A percentile compares a stretch with the other conserved stretches of the same genome.
These are phyloP conservation scores for Botrytis fragariae DNA, from an alignment of 2,329 filamentous ascomycete species.

Conservation along the genomic window DNA sequence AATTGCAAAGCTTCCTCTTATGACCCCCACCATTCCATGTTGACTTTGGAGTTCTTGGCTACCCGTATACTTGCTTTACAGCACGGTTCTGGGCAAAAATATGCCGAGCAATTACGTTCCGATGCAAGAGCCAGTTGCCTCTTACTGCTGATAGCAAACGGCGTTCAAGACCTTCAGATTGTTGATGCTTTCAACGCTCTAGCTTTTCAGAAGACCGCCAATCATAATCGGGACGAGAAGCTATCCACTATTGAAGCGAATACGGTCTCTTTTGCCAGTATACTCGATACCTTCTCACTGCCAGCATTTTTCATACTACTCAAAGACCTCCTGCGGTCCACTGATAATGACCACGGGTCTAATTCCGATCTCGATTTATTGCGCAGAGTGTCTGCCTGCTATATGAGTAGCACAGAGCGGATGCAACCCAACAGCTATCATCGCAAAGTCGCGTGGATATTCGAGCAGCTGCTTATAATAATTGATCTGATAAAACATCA, in stretches of 20 bases:
- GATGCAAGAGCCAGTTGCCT: constrained; percentile 17
- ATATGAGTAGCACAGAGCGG: constrained; percentile 14
- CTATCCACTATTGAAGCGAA: neutral
- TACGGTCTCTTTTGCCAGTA: neutral
- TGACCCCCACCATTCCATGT: neutral
- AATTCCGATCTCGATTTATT: neutral
- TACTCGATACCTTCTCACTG: constrained; percentile 1
- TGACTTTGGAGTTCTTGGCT: constrained; percentile 14
- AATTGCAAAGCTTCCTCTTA: neutral
- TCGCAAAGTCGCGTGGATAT: constrained; percentile 15
- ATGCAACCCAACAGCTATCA: constrained; percentile 21
- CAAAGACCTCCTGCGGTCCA: neutral
- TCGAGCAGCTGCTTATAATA: constrained; percentile 10
- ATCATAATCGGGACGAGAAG: neutral
- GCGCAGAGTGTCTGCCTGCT: constrained; percentile 18
- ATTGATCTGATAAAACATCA: neutral
- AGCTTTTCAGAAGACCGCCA: neutral
- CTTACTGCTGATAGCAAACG: neutral
- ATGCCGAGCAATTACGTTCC: constrained; percentile 10
- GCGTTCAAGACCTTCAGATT: neutral
- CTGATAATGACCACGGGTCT: neutral
- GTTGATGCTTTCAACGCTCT: neutral
- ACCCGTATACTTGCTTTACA: constrained; percentile 19
- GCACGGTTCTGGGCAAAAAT: constrained; percentile 10
- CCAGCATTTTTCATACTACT: constrained; percentile 7